Evolutionary conservation across 148 eudicot genomes (phyloP).

Genomic region (Fagopyrum homotropicum): DNA sequence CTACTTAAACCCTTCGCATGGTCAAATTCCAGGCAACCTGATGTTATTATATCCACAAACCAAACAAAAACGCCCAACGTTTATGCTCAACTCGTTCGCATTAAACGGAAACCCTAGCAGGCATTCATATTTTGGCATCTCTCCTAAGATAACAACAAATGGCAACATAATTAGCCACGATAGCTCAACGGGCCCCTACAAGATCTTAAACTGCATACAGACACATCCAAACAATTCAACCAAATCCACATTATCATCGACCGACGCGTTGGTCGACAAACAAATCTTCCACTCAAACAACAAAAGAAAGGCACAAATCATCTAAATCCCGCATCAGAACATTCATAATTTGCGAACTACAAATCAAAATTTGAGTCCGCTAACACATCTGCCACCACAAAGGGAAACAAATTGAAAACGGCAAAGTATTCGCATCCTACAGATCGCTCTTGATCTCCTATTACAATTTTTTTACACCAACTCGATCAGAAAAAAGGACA

Average conservation of each 20-base stretch:
- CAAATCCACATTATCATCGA: neutral
- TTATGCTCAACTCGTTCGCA: neutral
- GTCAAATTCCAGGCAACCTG: neutral
- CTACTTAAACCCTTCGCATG: neutral
- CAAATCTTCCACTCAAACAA: neutral
- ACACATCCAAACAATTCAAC: neutral
- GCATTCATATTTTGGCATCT: neutral
- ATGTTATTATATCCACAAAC: neutral
- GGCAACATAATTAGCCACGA: neutral
- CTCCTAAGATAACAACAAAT: neutral
- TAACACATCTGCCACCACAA: neutral
- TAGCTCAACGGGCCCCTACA: neutral
- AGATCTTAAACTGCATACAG: neutral
- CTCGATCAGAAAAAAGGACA: neutral
- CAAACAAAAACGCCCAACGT: neutral
- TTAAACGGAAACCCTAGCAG: neutral
- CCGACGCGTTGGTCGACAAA: neutral
- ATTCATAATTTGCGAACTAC: neutral
- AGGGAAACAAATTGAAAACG: neutral
- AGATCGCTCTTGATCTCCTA: slow-evolving; percentile 4
- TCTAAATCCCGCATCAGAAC: neutral
- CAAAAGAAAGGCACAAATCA: neutral
- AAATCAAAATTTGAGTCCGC: neutral
- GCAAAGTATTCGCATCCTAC: neutral
- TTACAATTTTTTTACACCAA: neutral